phyloP scores from a whole-genome alignment of 441 rosid species.

The Macaranga tanarius region DNA sequence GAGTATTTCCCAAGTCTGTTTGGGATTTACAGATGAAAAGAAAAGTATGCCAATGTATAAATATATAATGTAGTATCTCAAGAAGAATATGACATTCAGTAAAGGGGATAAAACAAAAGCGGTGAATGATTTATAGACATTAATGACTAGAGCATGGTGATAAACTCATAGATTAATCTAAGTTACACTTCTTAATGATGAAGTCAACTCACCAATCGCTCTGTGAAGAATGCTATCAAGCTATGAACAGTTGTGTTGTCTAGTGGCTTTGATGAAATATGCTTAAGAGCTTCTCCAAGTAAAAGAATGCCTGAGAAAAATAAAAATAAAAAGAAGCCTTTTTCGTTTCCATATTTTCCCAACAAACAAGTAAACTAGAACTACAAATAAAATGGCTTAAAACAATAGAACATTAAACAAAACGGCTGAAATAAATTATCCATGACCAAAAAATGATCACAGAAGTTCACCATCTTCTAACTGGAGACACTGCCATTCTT shows the following conservation, averaged over 20 bases:
- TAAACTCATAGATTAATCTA: too few relatives aligned
- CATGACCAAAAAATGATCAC: background rate
- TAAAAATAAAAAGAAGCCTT: background rate
- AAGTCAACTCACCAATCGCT: conserved; percentile 69
- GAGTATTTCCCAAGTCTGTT: background rate
- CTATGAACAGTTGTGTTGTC: conserved; percentile 55
- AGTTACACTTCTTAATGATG: background rate
- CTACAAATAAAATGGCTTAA: background rate
- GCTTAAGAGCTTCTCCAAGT: conserved; percentile 63
- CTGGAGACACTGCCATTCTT: background rate
- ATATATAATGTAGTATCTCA: background rate
- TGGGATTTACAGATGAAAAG: background rate
- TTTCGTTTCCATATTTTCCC: background rate
- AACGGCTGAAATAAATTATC: background rate
- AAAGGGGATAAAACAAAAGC: background rate
- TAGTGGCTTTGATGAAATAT: conserved; percentile 56
- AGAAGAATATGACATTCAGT: background rate
- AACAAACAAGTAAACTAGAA: background rate
- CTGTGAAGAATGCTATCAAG: conserved; percentile 63
- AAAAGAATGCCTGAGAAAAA: conserved; percentile 64
- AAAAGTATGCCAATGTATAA: background rate
- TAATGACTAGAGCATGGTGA: too few relatives aligned
- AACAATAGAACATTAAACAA: background rate
- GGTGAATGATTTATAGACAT: background rate
- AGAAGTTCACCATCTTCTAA: background rate